phyloP scores from a whole-genome alignment of 75 land plant species.

The Selaginella moellendorffii region DNA sequence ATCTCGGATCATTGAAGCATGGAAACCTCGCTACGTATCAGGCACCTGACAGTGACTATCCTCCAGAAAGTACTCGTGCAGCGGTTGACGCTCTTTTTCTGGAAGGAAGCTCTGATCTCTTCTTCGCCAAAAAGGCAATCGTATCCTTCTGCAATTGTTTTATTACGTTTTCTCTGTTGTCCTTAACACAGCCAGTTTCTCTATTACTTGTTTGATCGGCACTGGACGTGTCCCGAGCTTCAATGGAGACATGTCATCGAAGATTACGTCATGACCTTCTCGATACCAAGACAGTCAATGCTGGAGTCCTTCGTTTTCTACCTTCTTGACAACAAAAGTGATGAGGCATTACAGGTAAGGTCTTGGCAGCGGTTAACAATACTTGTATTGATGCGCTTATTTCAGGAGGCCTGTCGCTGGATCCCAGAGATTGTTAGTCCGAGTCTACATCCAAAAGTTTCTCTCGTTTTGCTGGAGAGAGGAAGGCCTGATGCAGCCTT shows the following conservation, averaged over 20 bases:
- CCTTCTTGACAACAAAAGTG: slow-evolving; percentile 68
- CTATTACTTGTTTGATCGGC: slow-evolving; percentile 82
- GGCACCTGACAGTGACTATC: slow-evolving; percentile 39
- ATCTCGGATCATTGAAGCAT: slow-evolving; percentile 12
- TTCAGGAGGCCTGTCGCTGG: slow-evolving; percentile 59
- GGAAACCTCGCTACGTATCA: no score
- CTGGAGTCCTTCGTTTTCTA: slow-evolving; percentile 75
- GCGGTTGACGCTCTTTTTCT: slow-evolving; percentile 79
- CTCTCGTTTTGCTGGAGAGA: slow-evolving; percentile 66
- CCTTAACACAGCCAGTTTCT: slow-evolving; percentile 34
- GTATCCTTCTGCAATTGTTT: slow-evolving; percentile 48
- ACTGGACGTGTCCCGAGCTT: slow-evolving; percentile 53
- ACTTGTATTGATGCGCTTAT: no score
- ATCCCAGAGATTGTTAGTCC: slow-evolving; percentile 73
- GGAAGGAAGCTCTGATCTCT: slow-evolving; percentile 63
- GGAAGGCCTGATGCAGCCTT: slow-evolving; percentile 60
- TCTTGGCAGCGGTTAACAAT: neutral
- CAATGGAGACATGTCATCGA: slow-evolving; percentile 56
- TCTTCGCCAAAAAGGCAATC: slow-evolving; percentile 85
- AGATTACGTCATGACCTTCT: slow-evolving; percentile 67
- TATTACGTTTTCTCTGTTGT: neutral
- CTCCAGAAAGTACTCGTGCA: slow-evolving; percentile 62
- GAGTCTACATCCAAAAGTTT: slow-evolving; percentile 66
- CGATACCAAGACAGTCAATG: slow-evolving; percentile 42
- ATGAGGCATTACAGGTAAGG: slow-evolving; percentile 64